phyloP scores from a whole-genome alignment of 2,329 filamentous ascomycete species.

The Penicillium paneum region DNA sequence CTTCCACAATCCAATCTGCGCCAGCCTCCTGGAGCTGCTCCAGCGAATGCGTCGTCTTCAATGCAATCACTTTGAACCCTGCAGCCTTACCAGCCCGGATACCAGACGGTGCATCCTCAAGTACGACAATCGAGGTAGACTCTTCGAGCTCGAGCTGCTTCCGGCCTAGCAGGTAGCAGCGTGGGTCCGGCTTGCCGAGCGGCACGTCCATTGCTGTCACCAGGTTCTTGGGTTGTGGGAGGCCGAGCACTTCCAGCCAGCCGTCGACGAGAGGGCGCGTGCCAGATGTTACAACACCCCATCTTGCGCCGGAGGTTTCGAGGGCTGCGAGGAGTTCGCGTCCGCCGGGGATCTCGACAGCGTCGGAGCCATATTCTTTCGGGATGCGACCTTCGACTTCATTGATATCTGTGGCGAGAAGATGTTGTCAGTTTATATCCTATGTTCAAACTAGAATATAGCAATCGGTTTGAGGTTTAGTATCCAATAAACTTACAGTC shows the following conservation, averaged over 20 bases:
- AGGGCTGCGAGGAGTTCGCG: slow-evolving; percentile 66
- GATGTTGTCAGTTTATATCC: background rate
- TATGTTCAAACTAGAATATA: background rate
- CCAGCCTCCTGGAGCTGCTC: slow-evolving; percentile 69
- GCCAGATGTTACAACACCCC: slow-evolving; percentile 80
- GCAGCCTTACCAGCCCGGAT: slow-evolving; percentile 80
- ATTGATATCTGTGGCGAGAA: slow-evolving; percentile 62
- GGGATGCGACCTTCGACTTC: slow-evolving; percentile 76
- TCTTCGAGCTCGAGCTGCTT: slow-evolving; percentile 54
- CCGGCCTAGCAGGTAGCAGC: slow-evolving; percentile 68
- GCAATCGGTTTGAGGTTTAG: background rate
- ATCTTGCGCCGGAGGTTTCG: slow-evolving; percentile 61
- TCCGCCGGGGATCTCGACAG: slow-evolving; percentile 80
- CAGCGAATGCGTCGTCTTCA: slow-evolving; percentile 77
- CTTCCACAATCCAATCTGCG: slow-evolving; percentile 84
- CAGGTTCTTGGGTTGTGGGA: slow-evolving; percentile 64
- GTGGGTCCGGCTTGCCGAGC: slow-evolving; percentile 73
- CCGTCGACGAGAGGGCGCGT: slow-evolving; percentile 64
- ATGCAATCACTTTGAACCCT: slow-evolving; percentile 78
- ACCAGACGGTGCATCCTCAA: slow-evolving; percentile 87
- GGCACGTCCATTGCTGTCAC: slow-evolving; percentile 73
- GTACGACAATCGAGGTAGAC: slow-evolving; percentile 62
- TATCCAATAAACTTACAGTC: slow-evolving; percentile 64
- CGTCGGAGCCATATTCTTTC: slow-evolving; percentile 70
- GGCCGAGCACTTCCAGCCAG: slow-evolving; percentile 66